Conservation (phyloP, 2,329 filamentous ascomycete genomes). For the Cordyceps tenuipes region DNA sequence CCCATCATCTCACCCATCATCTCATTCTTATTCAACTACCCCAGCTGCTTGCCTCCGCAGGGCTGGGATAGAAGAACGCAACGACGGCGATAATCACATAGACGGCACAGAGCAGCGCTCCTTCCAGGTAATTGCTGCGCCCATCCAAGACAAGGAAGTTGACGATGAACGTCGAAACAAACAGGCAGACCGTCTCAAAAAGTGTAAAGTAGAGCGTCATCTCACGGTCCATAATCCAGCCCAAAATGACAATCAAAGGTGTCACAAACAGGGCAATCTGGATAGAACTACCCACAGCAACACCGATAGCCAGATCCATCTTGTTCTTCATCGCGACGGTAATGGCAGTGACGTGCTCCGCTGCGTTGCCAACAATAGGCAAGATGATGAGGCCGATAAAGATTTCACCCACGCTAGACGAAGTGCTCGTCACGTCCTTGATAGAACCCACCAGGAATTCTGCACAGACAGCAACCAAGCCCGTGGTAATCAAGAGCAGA, state of each 20-base stretch:
- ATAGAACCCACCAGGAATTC: constrained; percentile 65
- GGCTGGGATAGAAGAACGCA: constrained; percentile 57
- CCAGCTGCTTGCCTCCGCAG: constrained; percentile 36
- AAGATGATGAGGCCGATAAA: constrained; percentile 67
- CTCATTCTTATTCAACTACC: constrained; percentile 15
- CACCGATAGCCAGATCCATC: constrained; percentile 67
- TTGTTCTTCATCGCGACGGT: constrained; percentile 67
- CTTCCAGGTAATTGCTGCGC: constrained; percentile 80
- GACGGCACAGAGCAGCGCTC: constrained; percentile 57
- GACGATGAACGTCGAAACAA: constrained; percentile 76
- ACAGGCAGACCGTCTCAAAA: constrained; percentile 82
- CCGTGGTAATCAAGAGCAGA: constrained; percentile 56
- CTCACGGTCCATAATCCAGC: constrained; percentile 59
- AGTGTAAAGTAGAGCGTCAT: constrained; percentile 80
- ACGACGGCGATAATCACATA: constrained; percentile 61
- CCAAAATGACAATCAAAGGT: constrained; percentile 60
- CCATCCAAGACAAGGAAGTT: constrained; percentile 83
- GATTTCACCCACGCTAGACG: constrained; percentile 50
- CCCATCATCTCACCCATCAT: neutral
- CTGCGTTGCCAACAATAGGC: constrained; percentile 65
- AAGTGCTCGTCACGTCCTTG: constrained; percentile 46
- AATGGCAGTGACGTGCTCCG: constrained; percentile 64
- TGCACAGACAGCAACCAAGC: constrained; percentile 58
- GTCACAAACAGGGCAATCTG: constrained; percentile 67
- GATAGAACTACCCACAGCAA: constrained; percentile 62